Conservation (phyloP, 164 flowering plant genomes). For the Platanus orientalis region DNA sequence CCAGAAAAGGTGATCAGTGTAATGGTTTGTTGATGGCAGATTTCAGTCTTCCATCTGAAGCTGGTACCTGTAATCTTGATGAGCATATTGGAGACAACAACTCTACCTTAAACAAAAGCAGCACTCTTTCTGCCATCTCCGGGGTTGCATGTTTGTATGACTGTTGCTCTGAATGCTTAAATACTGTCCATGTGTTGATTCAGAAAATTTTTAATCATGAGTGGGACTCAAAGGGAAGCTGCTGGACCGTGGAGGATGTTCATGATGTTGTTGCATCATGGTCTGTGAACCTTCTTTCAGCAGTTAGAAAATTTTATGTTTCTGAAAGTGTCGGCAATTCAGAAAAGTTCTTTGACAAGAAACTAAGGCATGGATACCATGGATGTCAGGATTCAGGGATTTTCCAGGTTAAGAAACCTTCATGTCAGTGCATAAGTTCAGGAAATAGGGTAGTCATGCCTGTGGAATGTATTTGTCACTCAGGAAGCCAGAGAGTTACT, state of each 20-base stretch:
- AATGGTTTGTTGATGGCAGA: constrained; percentile 20
- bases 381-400: constrained; percentile 15
- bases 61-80: constrained; percentile 13
- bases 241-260: constrained; percentile 57
- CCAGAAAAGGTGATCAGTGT: constrained; percentile 13
- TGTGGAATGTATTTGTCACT: constrained; percentile 52
- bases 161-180: constrained; percentile 63
- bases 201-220: constrained; percentile 39
- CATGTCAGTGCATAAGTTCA: constrained; percentile 26
- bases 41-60: constrained; percentile 9
- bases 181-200: constrained; percentile 35
- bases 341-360: constrained; percentile 13
- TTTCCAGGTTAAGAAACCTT: constrained; percentile 3
- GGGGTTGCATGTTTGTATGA: constrained; percentile 40
- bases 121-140: constrained; percentile 22
- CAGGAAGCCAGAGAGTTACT: constrained; percentile 11
- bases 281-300: constrained; percentile 55
- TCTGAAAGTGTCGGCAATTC: constrained; percentile 15
- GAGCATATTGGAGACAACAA: constrained; percentile 12
- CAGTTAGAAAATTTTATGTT: constrained; percentile 32
- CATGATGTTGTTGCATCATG: constrained; percentile 68
- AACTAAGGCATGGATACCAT: constrained; percentile 5
- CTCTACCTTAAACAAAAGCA: constrained; percentile 11
- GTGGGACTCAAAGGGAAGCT: constrained; percentile 29
- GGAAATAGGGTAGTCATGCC: constrained; percentile 24